Percentiles rank a stretch among this genome's conserved stretches.
Conservation (phyloP, 768 basidiomycete species). For the Lyophyllum atratum region DNA sequence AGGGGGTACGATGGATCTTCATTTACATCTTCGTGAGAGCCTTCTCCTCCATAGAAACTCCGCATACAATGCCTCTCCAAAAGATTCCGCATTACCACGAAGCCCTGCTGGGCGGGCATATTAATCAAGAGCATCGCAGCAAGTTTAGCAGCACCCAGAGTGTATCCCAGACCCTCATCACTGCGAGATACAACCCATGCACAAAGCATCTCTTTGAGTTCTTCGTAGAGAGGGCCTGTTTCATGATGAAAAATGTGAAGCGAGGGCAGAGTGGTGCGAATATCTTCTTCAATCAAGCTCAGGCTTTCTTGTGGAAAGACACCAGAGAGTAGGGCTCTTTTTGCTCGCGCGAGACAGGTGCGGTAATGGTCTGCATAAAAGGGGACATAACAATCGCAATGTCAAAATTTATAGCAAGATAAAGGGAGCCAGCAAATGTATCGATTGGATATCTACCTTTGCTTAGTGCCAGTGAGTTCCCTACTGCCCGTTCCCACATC, state of each 20-base stretch:
- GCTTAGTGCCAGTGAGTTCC: constrained; percentile 78
- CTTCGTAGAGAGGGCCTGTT: constrained; percentile 77
- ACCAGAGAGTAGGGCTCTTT: constrained; percentile 63
- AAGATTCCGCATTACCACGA: constrained; percentile 83
- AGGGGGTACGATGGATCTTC: constrained; percentile 1
- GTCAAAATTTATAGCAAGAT: constrained; percentile 6
- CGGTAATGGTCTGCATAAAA: constrained; percentile 63
- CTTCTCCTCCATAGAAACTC: constrained; percentile 77
- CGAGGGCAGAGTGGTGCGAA: constrained; percentile 68
- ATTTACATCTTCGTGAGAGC: constrained; percentile 78
- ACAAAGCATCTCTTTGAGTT: constrained; percentile 80
- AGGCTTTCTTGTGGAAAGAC: constrained; percentile 68
- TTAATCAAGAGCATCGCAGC: constrained; percentile 88
- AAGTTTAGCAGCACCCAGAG: constrained; percentile 64
- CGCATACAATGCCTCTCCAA: constrained; percentile 84
- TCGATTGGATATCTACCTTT: constrained; percentile 56
- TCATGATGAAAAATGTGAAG: constrained; percentile 80
- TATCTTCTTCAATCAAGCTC: constrained; percentile 71
- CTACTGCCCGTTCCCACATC: constrained; percentile 86
- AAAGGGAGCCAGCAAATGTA: constrained; percentile 1
- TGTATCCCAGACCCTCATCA: constrained; percentile 82
- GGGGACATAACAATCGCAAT: constrained; percentile 6
- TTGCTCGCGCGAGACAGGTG: constrained; percentile 71
- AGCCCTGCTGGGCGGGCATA: constrained; percentile 74
- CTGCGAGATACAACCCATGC: constrained; percentile 88